Percentiles rank a stretch among this genome's conserved stretches.
These are phyloP conservation scores for Solanum peruvianum DNA, from an alignment of 257 asterid species.

Conservation along the genomic window DNA sequence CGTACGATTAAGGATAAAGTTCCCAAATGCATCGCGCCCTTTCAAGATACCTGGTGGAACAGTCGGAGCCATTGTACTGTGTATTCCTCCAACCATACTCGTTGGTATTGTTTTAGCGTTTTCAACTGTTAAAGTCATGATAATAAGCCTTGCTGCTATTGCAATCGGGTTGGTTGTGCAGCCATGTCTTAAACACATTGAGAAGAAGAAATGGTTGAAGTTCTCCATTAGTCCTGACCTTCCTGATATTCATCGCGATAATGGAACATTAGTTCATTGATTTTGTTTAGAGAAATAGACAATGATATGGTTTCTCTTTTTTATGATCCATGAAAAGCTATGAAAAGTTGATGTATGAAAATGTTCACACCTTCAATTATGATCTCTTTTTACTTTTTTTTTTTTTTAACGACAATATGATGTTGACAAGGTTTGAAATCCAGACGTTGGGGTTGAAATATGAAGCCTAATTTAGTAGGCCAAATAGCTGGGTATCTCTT, in stretches of 20 bases:
- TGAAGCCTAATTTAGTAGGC: too few species aligned
- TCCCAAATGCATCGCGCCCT: conserved; percentile 38
- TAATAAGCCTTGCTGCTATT: conserved; percentile 37
- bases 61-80: conserved; percentile 33
- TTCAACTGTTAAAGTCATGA: conserved; percentile 28
- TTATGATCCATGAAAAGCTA: background rate
- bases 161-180: conserved; percentile 37
- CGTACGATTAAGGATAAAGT: conserved; percentile 36
- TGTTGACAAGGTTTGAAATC: too few species aligned
- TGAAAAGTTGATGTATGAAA: background rate
- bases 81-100: conserved; percentile 41
- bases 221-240: conserved; percentile 39
- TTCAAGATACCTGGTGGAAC: conserved; percentile 59
- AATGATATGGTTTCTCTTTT: background rate
- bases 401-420: too few species aligned
- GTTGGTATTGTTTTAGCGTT: conserved; percentile 38
- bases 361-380: background rate
- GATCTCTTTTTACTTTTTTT: background rate
- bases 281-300: background rate
- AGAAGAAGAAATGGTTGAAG: conserved; percentile 45
- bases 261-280: background rate
- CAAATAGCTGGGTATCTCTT: too few species aligned
- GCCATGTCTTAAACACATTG: conserved; percentile 33
- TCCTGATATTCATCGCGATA: conserved; percentile 26
- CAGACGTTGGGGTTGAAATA: too few species aligned